Base-by-base conservation (phyloP, 805 yeast species). In the Candida wancherniae region DNA sequence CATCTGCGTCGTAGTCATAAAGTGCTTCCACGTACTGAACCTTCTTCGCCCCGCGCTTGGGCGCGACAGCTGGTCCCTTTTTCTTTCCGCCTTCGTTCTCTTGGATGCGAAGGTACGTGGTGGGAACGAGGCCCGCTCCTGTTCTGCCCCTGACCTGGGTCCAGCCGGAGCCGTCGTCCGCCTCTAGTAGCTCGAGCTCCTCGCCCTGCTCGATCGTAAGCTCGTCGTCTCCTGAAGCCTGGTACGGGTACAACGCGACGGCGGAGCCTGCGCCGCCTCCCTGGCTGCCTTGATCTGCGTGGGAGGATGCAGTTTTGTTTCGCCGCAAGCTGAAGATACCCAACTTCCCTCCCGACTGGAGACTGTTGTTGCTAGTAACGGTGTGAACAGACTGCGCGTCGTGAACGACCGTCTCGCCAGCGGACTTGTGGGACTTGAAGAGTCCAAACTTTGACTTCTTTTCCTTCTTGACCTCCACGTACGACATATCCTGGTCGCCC, bases 111-210 rank as follows among this genome's bases (percentile, higher is more conserved):
- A 88, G 56, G 51, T 90, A 90, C 0, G 83, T 60, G 0, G 94
- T 77, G 2, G 98, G 98, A 4, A 88, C 96, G 22, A 88, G 65
- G 0, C 98, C 98, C 24, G 60, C 61, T 0, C 75, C 75, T 4
- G 67, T 63, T 6, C 34, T 22, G n/a, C 45, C 45, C 14, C 41
- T 27, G 11, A 87, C 75, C 44, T 63, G 58, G 2, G 94, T 82
- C 98, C 98, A 90, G 0, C 98, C 98, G 11, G 85, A 77, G 0
- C 96, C 97, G 40, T 84, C 88, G 52, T 92, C 97, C 1, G 62
- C 61, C 29, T 73, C 77, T 0, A 79, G 33, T 4, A 90, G 69
- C 4, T 61, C 60, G 23, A 88, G 58, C 1, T 54, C 48, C 18
- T 83, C 94, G 8, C 88, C 87, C 1, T 73, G 69, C 5, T 49